These are phyloP conservation scores for Apiotrichum veenhuisii DNA, from an alignment of 1,284 basidiomycete genomes.

Conservation along the genomic window DNA sequence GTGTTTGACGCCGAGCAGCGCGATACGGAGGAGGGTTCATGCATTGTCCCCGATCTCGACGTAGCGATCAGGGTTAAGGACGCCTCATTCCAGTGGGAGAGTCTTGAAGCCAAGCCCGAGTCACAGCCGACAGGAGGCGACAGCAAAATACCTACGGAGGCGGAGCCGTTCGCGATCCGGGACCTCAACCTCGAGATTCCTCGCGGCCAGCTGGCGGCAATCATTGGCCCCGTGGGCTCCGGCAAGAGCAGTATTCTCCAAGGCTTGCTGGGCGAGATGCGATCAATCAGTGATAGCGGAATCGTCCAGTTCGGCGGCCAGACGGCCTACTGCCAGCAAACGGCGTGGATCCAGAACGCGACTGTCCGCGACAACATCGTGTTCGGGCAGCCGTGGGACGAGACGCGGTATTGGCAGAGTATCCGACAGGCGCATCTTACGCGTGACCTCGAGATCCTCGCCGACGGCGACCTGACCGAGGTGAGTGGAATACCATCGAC, in stretches of 20 bases:
- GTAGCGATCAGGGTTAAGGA: slow-evolving; percentile 55
- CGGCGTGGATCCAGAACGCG: slow-evolving; percentile 84
- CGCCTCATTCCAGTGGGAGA: slow-evolving; percentile 62
- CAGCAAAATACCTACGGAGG: not conserved
- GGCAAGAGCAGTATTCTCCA: slow-evolving; percentile 65
- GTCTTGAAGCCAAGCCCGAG: not conserved
- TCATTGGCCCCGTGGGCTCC: slow-evolving; percentile 61
- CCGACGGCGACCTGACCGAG: slow-evolving; percentile 69
- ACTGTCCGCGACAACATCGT: slow-evolving; percentile 58
- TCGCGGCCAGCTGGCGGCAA: slow-evolving; percentile 60
- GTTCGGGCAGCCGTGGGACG: slow-evolving; percentile 67
- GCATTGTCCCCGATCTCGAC: slow-evolving; percentile 54
- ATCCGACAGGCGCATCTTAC: slow-evolving; percentile 62
- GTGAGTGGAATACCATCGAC: slow-evolving; percentile 40
- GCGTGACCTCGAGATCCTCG: slow-evolving; percentile 66
- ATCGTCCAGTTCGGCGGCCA: slow-evolving; percentile 60
- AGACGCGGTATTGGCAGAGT: slow-evolving; percentile 65
- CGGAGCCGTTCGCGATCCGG: slow-evolving; percentile 55
- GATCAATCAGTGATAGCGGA: slow-evolving; percentile 54
- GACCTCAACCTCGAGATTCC: slow-evolving; percentile 58
- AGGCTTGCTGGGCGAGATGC: slow-evolving; percentile 69
- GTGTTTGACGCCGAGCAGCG: slow-evolving; percentile 59
- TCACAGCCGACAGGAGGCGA: not conserved
- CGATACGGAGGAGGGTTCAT: slow-evolving; percentile 33
- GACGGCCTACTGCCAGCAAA: slow-evolving; percentile 70